These are phyloP conservation scores for Aspergillus egyptiacus DNA, from an alignment of 495 filamentous ascomycete genomes.

Conservation along the genomic window DNA sequence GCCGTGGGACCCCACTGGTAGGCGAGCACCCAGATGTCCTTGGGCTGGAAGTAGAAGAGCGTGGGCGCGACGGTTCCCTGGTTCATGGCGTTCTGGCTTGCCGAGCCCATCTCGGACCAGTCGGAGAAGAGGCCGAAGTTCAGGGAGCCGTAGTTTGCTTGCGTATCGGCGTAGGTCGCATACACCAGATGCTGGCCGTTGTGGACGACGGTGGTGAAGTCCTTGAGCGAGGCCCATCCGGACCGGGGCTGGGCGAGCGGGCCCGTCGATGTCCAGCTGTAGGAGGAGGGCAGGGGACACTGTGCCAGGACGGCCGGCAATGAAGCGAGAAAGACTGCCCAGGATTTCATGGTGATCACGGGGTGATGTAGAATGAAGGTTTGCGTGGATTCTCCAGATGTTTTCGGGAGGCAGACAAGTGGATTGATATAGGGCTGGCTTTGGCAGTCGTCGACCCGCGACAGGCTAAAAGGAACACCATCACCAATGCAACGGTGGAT, in stretches of 20 bases:
- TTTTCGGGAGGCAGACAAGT: no score
- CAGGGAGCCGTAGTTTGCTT: constrained; percentile 48
- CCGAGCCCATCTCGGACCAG: constrained; percentile 49
- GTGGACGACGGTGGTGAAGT: constrained; percentile 49
- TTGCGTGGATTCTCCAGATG: no score
- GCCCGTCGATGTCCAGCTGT: constrained; percentile 48
- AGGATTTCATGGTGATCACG: no score
- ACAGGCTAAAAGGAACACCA: no score
- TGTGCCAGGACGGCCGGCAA: constrained; percentile 9
- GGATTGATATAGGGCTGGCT: no score
- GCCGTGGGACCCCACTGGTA: constrained; percentile 55
- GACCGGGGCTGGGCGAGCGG: constrained; percentile 44
- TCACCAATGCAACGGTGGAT: no score
- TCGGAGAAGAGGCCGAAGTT: constrained; percentile 50
- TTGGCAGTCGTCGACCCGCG: no score
- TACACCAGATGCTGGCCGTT: constrained; percentile 54
- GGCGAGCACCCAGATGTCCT: constrained; percentile 54
- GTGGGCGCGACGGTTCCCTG: constrained; percentile 51
- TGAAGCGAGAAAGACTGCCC: constrained; percentile 14
- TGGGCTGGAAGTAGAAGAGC: constrained; percentile 56
- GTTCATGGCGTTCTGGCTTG: constrained; percentile 47
- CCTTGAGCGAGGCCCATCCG: constrained; percentile 52
- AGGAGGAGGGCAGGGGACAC: constrained; percentile 50
- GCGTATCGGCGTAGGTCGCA: constrained; percentile 35
- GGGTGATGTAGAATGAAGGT: no score